Evolutionary conservation across 1,139 yeast species (phyloP), one percentile per base, ranked within the genome.

Genomic region (Candida gigantensis): DNA sequence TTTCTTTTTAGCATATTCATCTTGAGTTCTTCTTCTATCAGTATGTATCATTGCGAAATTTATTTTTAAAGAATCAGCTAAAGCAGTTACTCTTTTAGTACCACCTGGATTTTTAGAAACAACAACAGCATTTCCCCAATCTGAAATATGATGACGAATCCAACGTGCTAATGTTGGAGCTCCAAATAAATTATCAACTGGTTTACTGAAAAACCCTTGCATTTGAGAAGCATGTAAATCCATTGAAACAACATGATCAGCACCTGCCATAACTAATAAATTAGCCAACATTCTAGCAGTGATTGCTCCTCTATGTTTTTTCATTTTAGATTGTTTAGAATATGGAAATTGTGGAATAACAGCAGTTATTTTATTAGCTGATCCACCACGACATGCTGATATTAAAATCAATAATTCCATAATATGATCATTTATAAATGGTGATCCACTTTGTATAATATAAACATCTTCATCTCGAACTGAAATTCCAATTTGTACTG

Each of bases 201-300:
- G 98, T 55, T 89, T 89, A 28, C 95, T 80, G 69, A 92, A 92
- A 58, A 94, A 92, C 10, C 99, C 99, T 69, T 92, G 99, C 97
- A 92, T 94, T 64, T 92, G 99, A 27, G 96, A 83, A 18, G 98
- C 98, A 58, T 94, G 98, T 51, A 92, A 72, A 60, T 92, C 99
- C 97, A 92, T 90, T 5, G 96, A 87, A 28, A 92, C 94, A 45
- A 92, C 95, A 66, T 92, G 99, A 64, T 94, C 98, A 15, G 97
- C 98, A 46, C 99, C 99, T 1, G 99, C 97, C 95, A 92, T 92
- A 39, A 90, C 82, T 49, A 94, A 72, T 55, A 94, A 68, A 52
- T 92, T 92, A 41, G 99, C 97, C 58, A 94, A 75, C 98, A 94
- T 90, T 58, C 97, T 78, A n/a, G 98, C 98, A 4, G 98, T 90